Percentiles rank a stretch among this genome's conserved stretches.
Conservation (phyloP, 2,329 filamentous ascomycete genomes). For the Didymellaceae sp. region DNA sequence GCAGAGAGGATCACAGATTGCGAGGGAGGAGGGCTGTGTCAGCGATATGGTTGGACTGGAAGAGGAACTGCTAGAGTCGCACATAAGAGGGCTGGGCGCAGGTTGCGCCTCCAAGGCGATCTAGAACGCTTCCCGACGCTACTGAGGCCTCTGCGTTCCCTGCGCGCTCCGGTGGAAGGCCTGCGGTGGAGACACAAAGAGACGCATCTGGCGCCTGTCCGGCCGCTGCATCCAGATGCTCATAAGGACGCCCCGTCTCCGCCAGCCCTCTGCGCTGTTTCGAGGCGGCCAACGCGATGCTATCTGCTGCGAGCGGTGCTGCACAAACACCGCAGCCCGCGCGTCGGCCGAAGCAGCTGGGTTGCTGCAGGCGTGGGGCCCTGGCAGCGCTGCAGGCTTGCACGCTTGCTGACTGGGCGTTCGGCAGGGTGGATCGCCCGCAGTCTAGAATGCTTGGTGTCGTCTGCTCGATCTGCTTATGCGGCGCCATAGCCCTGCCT, state of each 20-base stretch:
- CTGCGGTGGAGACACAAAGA: slow-evolving; percentile 17
- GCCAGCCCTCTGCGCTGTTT: background rate
- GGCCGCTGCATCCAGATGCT: slow-evolving; percentile 8
- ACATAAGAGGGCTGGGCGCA: slow-evolving; percentile 35
- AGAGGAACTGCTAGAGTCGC: slow-evolving; percentile 28
- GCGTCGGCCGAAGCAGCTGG: slow-evolving; percentile 8
- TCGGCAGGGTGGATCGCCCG: slow-evolving; percentile 11
- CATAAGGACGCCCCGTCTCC: background rate
- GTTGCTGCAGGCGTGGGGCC: background rate
- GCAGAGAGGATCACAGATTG: slow-evolving; percentile 31
- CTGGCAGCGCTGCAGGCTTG: slow-evolving; percentile 1
- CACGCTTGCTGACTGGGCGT: slow-evolving; percentile 1
- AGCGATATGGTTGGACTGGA: slow-evolving; percentile 38
- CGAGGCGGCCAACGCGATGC: background rate
- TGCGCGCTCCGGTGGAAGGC: slow-evolving; percentile 16
- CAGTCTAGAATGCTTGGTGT: slow-evolving; percentile 21
- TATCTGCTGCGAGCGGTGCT: slow-evolving; percentile 7
- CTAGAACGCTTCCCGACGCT: slow-evolving; percentile 41
- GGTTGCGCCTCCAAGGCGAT: slow-evolving; percentile 35
- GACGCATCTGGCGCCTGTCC: slow-evolving; percentile 16
- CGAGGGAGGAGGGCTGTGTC: slow-evolving; percentile 33
- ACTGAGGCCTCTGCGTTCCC: slow-evolving; percentile 34
- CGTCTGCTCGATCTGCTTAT: slow-evolving; percentile 13
- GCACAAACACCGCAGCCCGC: background rate
- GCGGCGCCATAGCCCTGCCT: slow-evolving; percentile 4